Conservation (phyloP, 2,329 filamentous ascomycete genomes). For the Exophiala calicioides region DNA sequence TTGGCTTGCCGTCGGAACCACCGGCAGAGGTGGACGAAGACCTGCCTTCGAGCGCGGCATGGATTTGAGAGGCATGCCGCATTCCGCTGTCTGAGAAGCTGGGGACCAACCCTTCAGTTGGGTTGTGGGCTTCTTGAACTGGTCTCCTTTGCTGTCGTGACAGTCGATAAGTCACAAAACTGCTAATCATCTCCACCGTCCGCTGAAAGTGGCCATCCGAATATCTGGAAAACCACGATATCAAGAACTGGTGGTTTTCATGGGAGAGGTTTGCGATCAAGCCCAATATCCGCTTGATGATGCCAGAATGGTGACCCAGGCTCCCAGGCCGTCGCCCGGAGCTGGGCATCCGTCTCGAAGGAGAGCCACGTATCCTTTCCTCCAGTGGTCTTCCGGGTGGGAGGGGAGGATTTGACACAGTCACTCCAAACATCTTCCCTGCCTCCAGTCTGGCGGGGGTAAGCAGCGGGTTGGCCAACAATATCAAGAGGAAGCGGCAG, state of each 20-base stretch:
- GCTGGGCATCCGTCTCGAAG: slow-evolving; percentile 20
- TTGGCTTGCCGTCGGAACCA: slow-evolving; percentile 51
- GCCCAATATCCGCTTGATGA: slow-evolving; percentile 82
- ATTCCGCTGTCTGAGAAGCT: slow-evolving; percentile 67
- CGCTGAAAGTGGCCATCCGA: slow-evolving; percentile 67
- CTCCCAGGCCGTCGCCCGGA: slow-evolving; percentile 36
- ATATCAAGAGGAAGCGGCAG: slow-evolving; percentile 73
- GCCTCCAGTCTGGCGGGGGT: slow-evolving; percentile 32
- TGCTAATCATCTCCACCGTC: slow-evolving; percentile 73
- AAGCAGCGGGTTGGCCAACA: slow-evolving; percentile 77
- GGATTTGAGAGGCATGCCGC: slow-evolving; percentile 64
- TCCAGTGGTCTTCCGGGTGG: slow-evolving; percentile 3
- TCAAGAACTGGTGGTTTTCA: slow-evolving; percentile 73
- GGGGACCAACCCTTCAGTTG: slow-evolving; percentile 69
- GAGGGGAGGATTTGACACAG: slow-evolving; percentile 13
- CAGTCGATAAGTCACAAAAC: slow-evolving; percentile 80
- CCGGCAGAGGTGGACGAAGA: slow-evolving; percentile 54
- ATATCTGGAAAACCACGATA: slow-evolving; percentile 75
- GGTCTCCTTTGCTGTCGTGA: slow-evolving; percentile 65
- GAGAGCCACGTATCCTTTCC: slow-evolving; percentile 26
- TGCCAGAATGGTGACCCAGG: slow-evolving; percentile 72
- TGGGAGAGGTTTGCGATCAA: slow-evolving; percentile 73
- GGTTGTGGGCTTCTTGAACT: slow-evolving; percentile 57
- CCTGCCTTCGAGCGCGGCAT: slow-evolving; percentile 68
- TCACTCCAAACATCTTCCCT: slow-evolving; percentile 14